These are phyloP conservation scores for Nepenthes mirabilis DNA, from an alignment of 148 eudicot species.

Conservation along the genomic window DNA sequence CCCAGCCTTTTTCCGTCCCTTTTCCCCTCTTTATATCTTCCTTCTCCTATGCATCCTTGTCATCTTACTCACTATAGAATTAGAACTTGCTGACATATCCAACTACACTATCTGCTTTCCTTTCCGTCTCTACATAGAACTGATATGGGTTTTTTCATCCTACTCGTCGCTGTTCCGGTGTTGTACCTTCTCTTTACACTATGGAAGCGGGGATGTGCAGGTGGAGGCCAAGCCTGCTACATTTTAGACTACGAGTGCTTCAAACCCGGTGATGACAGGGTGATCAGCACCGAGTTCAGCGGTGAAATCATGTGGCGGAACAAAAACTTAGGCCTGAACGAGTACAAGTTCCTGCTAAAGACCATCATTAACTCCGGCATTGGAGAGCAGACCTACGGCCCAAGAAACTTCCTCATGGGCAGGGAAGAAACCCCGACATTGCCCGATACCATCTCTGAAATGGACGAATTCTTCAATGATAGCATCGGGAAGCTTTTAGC, in stretches of 20 bases:
- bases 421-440: slow-evolving; percentile 34
- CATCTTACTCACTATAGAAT: too few relatives aligned
- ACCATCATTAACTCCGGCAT: slow-evolving; percentile 62
- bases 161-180: slow-evolving; percentile 12
- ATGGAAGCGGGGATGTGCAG: slow-evolving; percentile 7
- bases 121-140: too few relatives aligned
- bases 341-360: slow-evolving; percentile 63
- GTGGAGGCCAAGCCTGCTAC: slow-evolving; percentile 45
- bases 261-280: slow-evolving; percentile 46
- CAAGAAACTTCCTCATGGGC: slow-evolving; percentile 41
- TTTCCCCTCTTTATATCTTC: too few relatives aligned
- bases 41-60: too few relatives aligned
- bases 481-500: slow-evolving; percentile 30
- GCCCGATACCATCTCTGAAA: slow-evolving; percentile 31
- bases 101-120: too few relatives aligned
- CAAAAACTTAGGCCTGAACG: slow-evolving; percentile 44
- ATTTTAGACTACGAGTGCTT: slow-evolving; percentile 48
- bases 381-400: slow-evolving; percentile 71
- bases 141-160: slow-evolving; percentile 10
- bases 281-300: slow-evolving; percentile 32
- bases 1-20: too few relatives aligned
- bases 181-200: slow-evolving; percentile 24
- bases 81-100: too few relatives aligned
- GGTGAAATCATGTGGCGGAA: slow-evolving; percentile 49
- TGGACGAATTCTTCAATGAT: slow-evolving; percentile 63